phyloP scores from a whole-genome alignment of 2,329 filamentous ascomycete species.

The Aureobasidium sp. region DNA sequence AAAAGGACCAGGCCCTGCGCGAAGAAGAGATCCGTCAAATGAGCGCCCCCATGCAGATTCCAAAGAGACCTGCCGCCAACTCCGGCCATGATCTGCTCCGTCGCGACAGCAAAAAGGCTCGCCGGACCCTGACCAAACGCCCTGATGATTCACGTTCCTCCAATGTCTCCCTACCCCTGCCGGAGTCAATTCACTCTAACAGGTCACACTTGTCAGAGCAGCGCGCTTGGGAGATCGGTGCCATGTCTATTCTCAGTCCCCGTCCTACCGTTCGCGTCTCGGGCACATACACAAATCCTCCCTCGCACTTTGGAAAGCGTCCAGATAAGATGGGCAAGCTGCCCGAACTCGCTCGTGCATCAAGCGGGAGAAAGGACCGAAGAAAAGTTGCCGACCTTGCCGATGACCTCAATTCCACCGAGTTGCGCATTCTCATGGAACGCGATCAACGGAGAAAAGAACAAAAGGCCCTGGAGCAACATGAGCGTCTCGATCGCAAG shows the following conservation, averaged over 20 bases:
- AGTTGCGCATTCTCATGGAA: conserved; percentile 82
- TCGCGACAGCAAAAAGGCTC: conserved; percentile 58
- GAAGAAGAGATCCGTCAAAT: conserved; percentile 86
- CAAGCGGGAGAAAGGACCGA: conserved; percentile 41
- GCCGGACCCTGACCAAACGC: conserved; percentile 52
- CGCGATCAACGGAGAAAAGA: conserved; percentile 74
- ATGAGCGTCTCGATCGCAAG: conserved; percentile 57
- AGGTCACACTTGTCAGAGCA: conserved; percentile 68
- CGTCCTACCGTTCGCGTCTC: conserved; percentile 65
- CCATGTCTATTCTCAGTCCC: conserved; percentile 73
- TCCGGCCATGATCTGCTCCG: conserved; percentile 44
- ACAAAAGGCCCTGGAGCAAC: conserved; percentile 60
- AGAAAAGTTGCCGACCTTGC: conserved; percentile 62
- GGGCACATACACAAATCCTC: conserved; percentile 14
- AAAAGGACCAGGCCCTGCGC: conserved; percentile 64
- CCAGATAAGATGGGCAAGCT: conserved; percentile 15
- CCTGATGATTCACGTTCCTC: conserved; percentile 42
- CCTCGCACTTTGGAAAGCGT: background rate
- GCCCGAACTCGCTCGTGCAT: conserved; percentile 18
- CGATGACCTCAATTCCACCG: conserved; percentile 75
- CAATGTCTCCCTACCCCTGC: conserved; percentile 65
- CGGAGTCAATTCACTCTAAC: conserved; percentile 67
- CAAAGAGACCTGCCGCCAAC: conserved; percentile 48
- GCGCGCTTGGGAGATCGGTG: conserved; percentile 70
- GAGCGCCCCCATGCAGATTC: conserved; percentile 58